Evolutionary conservation across 2,329 filamentous ascomycete genomes (phyloP).

Genomic region (Hymenoscyphus fructigenus): DNA sequence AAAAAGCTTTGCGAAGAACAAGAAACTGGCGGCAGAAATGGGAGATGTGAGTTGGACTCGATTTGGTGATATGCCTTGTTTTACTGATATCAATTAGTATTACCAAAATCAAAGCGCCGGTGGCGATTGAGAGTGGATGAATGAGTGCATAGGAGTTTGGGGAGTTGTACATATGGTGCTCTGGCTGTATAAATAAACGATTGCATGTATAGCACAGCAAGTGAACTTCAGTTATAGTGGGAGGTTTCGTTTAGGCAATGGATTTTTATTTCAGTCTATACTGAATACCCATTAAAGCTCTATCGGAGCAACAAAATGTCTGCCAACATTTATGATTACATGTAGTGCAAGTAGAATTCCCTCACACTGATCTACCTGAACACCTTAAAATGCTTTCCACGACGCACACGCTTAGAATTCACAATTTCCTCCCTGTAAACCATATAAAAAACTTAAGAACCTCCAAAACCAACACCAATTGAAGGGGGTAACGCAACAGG

Average conservation of each 20-base stretch:
- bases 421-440: not conserved
- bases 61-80: constrained; percentile 13
- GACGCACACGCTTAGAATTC: not conserved
- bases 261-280: not conserved
- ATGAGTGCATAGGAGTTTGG: not conserved
- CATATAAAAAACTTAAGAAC: not conserved
- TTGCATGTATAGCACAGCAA: not conserved
- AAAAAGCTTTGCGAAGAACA: constrained; percentile 25
- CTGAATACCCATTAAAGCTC: not conserved
- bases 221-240: not conserved
- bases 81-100: constrained; percentile 34
- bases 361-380: not conserved
- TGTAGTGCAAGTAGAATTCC: not conserved
- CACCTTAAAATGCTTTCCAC: not conserved
- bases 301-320: not conserved
- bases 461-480: constrained; percentile 24
- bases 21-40: constrained; percentile 40
- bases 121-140: constrained; percentile 19
- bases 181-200: not conserved
- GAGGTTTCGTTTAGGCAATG: not conserved
- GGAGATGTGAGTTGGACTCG: constrained; percentile 40
- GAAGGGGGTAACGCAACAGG: constrained; percentile 34
- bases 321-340: constrained; percentile 1
- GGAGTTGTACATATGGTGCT: not conserved
- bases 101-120: constrained; percentile 31